Evolutionary conservation across 2,329 filamentous ascomycete species (phyloP).

Genomic region (Phoma herbarum): DNA sequence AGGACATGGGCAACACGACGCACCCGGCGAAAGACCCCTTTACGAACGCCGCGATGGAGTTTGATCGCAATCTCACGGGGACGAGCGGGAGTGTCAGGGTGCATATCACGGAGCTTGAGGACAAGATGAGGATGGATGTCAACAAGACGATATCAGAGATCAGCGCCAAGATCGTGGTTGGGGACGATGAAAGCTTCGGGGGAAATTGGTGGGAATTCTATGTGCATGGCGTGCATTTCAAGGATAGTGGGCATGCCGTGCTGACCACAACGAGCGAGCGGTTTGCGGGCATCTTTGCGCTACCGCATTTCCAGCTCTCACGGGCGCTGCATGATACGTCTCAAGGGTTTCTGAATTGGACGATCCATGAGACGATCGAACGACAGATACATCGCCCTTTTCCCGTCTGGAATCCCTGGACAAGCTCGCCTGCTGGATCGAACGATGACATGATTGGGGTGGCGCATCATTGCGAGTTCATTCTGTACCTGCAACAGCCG

Average conservation of each 20-base stretch:
- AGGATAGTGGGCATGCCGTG: slow-evolving; percentile 78
- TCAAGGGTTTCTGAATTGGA: slow-evolving; percentile 72
- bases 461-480: slow-evolving; percentile 87
- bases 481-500: slow-evolving; percentile 81
- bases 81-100: slow-evolving; percentile 71
- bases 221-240: slow-evolving; percentile 86
- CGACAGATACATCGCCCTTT: slow-evolving; percentile 69
- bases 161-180: slow-evolving; percentile 73
- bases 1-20: slow-evolving; percentile 59
- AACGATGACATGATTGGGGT: slow-evolving; percentile 66
- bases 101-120: slow-evolving; percentile 67
- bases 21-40: slow-evolving; percentile 74
- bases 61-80: slow-evolving; percentile 84
- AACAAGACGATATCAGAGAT: slow-evolving; percentile 69
- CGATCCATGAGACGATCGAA: slow-evolving; percentile 72
- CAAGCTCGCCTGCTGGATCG: slow-evolving; percentile 69
- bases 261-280: slow-evolving; percentile 90
- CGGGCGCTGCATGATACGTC: slow-evolving; percentile 57
- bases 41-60: slow-evolving; percentile 64
- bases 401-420: slow-evolving; percentile 72
- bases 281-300: slow-evolving; percentile 84
- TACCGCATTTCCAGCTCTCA: slow-evolving; percentile 81
- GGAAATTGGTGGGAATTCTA: slow-evolving; percentile 82
- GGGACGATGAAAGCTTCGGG: slow-evolving; percentile 70
- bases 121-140: slow-evolving; percentile 40